These are phyloP conservation scores for Dactylellina haptotyla DNA, from an alignment of 2,329 filamentous ascomycete genomes.

Conservation along the genomic window DNA sequence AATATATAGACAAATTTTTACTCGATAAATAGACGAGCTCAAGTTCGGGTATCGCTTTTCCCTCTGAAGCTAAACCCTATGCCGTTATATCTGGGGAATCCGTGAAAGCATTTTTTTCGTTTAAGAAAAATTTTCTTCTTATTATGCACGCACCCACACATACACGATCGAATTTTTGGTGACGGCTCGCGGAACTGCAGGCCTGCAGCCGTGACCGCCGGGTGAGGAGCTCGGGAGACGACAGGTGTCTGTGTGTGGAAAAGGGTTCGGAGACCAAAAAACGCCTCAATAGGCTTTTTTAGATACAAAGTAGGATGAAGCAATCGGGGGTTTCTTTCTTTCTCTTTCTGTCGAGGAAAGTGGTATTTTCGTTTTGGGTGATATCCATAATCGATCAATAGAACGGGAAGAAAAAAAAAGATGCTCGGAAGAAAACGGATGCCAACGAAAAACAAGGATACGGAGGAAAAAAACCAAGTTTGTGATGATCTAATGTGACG, in stretches of 20 bases:
- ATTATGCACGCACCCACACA: not conserved
- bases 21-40: constrained; percentile 31
- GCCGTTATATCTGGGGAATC: not conserved
- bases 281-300: constrained; percentile 8
- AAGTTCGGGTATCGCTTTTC: not conserved
- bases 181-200: constrained; percentile 21
- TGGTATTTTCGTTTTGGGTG: constrained; percentile 6
- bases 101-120: not conserved
- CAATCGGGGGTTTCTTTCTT: not conserved
- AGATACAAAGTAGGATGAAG: constrained; percentile 21
- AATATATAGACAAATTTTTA: constrained; percentile 5
- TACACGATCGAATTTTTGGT: not conserved
- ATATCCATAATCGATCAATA: no score
- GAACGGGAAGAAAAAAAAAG: no score
- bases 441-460: not conserved
- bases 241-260: not conserved
- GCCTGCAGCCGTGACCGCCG: constrained; percentile 18
- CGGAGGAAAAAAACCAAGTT: not conserved
- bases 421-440: constrained; percentile 22
- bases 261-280: not conserved
- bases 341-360: constrained; percentile 8
- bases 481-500: constrained; percentile 26
- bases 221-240: constrained; percentile 34
- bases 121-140: not conserved
- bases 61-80: constrained; percentile 3